Percentiles rank a stretch among this genome's conserved stretches.
Conservation (phyloP, 2,329 filamentous ascomycete species). For the Phialophora expanda region DNA sequence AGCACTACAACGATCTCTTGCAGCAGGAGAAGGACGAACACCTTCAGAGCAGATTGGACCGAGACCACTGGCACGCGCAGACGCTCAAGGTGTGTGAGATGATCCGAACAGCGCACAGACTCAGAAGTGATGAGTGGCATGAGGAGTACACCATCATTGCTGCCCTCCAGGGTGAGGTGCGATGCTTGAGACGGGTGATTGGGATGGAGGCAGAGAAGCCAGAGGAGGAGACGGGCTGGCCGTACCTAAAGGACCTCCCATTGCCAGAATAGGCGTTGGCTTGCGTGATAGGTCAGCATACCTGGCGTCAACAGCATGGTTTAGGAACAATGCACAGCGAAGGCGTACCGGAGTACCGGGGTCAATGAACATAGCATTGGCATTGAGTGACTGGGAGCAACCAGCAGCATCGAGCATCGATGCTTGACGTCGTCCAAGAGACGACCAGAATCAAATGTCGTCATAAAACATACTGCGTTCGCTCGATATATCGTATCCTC, state of each 20-base stretch:
- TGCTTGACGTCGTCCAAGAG: slow-evolving; percentile 8
- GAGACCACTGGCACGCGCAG: slow-evolving; percentile 56
- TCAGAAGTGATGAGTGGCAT: slow-evolving; percentile 56
- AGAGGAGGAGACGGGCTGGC: slow-evolving; percentile 57
- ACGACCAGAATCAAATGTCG: slow-evolving; percentile 12
- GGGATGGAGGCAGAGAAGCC: slow-evolving; percentile 56
- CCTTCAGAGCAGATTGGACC: slow-evolving; percentile 55
- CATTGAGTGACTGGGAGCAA: slow-evolving; percentile 7
- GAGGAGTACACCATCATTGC: slow-evolving; percentile 51
- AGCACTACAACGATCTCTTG: slow-evolving; percentile 57
- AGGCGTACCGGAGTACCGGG: slow-evolving; percentile 7
- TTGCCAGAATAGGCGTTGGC: slow-evolving; percentile 39
- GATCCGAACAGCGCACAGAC: slow-evolving; percentile 54
- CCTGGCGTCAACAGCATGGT: not conserved
- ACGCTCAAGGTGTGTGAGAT: slow-evolving; percentile 56
- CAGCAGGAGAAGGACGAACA: slow-evolving; percentile 58
- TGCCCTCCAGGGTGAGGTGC: slow-evolving; percentile 56
- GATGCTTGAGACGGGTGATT: slow-evolving; percentile 54
- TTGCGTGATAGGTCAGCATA: not conserved
- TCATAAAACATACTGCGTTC: slow-evolving; percentile 1
- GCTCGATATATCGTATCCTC: not conserved
- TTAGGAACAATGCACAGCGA: slow-evolving; percentile 1
- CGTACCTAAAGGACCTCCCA: slow-evolving; percentile 53
- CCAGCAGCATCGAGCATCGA: slow-evolving; percentile 12
- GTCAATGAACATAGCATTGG: slow-evolving; percentile 5